Percentiles rank a stretch among this genome's conserved stretches.
Conservation (phyloP, 2,329 filamentous ascomycete genomes). For the Aurifilum marmelostoma region DNA sequence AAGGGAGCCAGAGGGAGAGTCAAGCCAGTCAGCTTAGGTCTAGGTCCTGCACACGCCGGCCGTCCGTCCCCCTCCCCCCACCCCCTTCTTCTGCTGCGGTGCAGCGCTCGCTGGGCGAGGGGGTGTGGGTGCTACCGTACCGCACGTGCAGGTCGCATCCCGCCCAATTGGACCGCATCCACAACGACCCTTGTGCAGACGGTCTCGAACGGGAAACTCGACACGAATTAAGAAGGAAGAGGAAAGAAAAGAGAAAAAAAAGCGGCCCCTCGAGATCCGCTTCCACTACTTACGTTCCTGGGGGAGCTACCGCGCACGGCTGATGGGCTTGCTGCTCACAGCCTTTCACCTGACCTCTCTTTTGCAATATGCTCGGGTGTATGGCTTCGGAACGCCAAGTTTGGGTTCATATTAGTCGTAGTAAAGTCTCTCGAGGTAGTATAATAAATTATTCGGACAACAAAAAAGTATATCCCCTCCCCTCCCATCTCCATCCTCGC, state of each 20-base stretch:
- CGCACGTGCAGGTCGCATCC: not conserved
- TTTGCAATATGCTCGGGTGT: not conserved
- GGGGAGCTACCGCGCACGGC: not conserved
- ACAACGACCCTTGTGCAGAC: not conserved
- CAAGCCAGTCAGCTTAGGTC: too few relatives aligned
- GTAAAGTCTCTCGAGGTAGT: not conserved
- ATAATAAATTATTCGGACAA: too few relatives aligned
- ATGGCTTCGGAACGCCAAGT: not conserved
- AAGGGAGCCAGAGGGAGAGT: not conserved
- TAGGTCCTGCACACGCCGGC: too few relatives aligned
- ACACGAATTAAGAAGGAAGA: not conserved
- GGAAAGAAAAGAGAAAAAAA: too few relatives aligned
- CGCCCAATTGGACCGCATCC: not conserved
- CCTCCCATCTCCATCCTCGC: not conserved
- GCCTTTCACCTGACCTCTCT: not conserved
- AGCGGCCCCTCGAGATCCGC: constrained; percentile 1
- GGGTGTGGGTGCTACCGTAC: too few relatives aligned
- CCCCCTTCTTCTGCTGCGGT: too few relatives aligned
- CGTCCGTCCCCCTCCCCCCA: too few relatives aligned
- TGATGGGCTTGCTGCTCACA: not conserved
- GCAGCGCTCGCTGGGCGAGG: too few relatives aligned
- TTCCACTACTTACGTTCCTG: not conserved
- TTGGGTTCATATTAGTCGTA: not conserved
- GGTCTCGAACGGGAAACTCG: not conserved
- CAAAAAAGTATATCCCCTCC: not conserved